phyloP scores from a whole-genome alignment of 1,139 yeast genomes.

The Saccharomyces hybrid region DNA sequence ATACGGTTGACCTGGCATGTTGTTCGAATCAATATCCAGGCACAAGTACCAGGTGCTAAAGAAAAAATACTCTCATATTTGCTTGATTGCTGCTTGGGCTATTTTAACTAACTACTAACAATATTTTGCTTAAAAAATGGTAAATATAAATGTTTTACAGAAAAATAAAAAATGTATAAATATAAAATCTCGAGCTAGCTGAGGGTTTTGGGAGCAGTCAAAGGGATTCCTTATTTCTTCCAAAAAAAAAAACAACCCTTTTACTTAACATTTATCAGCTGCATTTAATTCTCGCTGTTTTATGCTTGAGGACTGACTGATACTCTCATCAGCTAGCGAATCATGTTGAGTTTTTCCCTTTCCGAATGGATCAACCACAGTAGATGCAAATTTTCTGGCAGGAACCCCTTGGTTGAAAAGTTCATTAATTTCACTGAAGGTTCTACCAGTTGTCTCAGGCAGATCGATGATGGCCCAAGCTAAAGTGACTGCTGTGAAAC shows the following conservation, averaged over 20 bases:
- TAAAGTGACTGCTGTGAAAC: conserved; percentile 17
- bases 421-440: not conserved
- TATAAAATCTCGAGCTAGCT: not conserved
- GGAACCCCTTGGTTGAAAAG: not conserved
- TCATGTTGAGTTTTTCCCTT: not conserved
- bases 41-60: not conserved
- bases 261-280: not conserved
- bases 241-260: not conserved
- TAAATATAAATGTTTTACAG: not conserved
- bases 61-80: not conserved
- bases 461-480: not conserved
- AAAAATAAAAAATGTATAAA: not conserved
- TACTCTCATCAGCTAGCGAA: not conserved
- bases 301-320: not conserved
- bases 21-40: not conserved
- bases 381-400: not conserved
- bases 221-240: not conserved
- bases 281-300: not conserved
- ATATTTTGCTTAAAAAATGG: not conserved
- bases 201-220: not conserved
- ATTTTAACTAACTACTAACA: too few relatives aligned
- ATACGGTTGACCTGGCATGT: too few relatives aligned
- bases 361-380: not conserved
- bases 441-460: not conserved
- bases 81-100: not conserved